Evolutionary conservation across 164 flowering plant genomes (phyloP), one percentile per base, ranked within the genome.

Genomic region (Macadamia tetraphylla): DNA sequence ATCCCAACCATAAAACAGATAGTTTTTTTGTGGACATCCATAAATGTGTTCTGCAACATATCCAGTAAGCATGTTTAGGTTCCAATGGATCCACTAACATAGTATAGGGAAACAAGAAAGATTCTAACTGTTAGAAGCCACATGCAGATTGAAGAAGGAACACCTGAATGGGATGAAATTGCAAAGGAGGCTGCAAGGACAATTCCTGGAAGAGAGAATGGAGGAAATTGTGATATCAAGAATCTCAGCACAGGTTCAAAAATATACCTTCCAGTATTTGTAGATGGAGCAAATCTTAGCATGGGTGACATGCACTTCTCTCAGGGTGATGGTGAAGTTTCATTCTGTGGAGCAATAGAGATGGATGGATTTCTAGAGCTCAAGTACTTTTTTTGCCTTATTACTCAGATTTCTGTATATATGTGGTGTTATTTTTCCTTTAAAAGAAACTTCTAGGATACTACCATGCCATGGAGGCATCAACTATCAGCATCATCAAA

Each of bases 321-420:
- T 53, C 98, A 94, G 73, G 98, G 97, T 12, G 98, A 91, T 74
- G 97, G 97, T 31, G 96, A 94, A 77, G 83, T 94, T n/a, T 79
- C 98, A 14, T 94, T 94, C 79, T 94, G 97, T 64, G 95, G 98
- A n/a, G 98, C 97, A 58, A 94, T 92, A 17, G 97, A 92, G 85
- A 94, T 94, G 97, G 92, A 92, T 76, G 97, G 97, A 62, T 94
- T 92, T 67, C 87, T 92, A 8, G 97, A 92, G 71, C 95, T 92
- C 83, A 94, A 90, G 99, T 94, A 86, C 48, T 12, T 71, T 60
- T 35, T 67, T 62, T 30, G 5, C 30, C 29, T 30, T 29, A 29
- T 40, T n/a, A 35, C 63, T 44, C 23, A 23, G 53, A 30, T 44
- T 49, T 46, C 9, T 1, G 23, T 58, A 13, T 8, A 40, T 29